Evolutionary conservation across 495 filamentous ascomycete genomes (phyloP), one percentile per base, ranked within the genome.

Genomic region (Penicillium chermesinum): DNA sequence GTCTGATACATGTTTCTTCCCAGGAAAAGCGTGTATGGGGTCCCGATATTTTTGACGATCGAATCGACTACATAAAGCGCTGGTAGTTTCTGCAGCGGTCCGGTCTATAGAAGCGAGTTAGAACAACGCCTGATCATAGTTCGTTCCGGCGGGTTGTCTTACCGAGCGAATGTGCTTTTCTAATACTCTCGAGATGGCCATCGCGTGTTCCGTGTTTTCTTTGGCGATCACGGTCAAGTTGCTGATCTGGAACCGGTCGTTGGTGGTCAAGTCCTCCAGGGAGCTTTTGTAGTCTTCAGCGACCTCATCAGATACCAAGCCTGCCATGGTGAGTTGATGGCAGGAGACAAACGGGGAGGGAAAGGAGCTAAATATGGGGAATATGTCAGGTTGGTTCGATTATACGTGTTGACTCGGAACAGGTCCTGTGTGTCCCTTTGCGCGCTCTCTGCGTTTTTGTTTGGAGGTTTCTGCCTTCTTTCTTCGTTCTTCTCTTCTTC

Each of bases 41-140:
- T 96, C 19, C 94, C 94, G 47, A 97, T 90, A 76, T 97, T 97
- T 72, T 98, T 98, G 58, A 93, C 93, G 46, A 98, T 87, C 7
- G 91, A 96, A 71, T 98, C 93, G 62, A 96, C 87, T 56, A 98
- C 85, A 73, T 97, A 98, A n/a, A 98, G 77, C 2, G 94, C 88
- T 17, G 91, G 89, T 13, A 98, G 73, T 58, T 96, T 98, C 62
- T 86, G 86, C 30, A 75, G 73, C 16, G 93, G 89, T 36, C 88
- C 81, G 35, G 83, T 86, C 91, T 98, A 75, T 53, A 67, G 48
- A 62, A 33, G 48, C 57, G 37, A 39, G 66, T 75, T 64, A 75
- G 72, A 69, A 57, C 13, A 5, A 19, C 18, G 21, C 13, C 19
- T 1, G 2, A 21, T 22, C 30, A 33, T 37, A n/a, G 4, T 19